Evolutionary conservation across 345 rosid genomes (phyloP).

Genomic region (Populus simonii): DNA sequence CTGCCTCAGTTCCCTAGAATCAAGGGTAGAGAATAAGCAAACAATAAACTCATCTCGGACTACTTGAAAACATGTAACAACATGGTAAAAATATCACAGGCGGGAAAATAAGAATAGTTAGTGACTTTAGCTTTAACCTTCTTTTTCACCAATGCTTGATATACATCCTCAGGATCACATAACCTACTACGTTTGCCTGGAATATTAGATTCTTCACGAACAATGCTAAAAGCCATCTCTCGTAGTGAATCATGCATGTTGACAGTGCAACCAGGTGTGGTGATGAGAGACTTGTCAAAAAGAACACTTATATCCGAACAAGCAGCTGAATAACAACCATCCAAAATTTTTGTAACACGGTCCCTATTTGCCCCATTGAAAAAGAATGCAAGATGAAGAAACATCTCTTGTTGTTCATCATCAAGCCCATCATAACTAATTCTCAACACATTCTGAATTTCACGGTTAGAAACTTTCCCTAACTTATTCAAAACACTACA

Average conservation of each 20-base stretch:
- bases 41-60: background rate
- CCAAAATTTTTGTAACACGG: background rate
- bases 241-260: constrained; percentile 18
- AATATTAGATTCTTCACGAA: background rate
- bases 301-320: background rate
- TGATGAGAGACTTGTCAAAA: constrained; percentile 2
- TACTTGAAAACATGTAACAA: background rate
- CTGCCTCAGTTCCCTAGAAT: background rate
- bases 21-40: background rate
- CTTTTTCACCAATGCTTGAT: too few species aligned
- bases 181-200: constrained; percentile 11
- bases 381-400: constrained; percentile 8
- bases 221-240: constrained; percentile 16
- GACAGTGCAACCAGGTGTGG: background rate
- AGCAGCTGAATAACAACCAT: background rate
- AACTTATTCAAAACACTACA: background rate
- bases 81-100: background rate
- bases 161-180: background rate
- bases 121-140: background rate
- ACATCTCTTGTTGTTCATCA: background rate
- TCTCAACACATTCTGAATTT: background rate
- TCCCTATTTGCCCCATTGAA: background rate
- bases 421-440: background rate
- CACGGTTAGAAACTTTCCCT: background rate
- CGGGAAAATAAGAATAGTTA: background rate